phyloP scores from a whole-genome alignment of 2,329 filamentous ascomycete genomes.

The Ceratocystis destructans region DNA sequence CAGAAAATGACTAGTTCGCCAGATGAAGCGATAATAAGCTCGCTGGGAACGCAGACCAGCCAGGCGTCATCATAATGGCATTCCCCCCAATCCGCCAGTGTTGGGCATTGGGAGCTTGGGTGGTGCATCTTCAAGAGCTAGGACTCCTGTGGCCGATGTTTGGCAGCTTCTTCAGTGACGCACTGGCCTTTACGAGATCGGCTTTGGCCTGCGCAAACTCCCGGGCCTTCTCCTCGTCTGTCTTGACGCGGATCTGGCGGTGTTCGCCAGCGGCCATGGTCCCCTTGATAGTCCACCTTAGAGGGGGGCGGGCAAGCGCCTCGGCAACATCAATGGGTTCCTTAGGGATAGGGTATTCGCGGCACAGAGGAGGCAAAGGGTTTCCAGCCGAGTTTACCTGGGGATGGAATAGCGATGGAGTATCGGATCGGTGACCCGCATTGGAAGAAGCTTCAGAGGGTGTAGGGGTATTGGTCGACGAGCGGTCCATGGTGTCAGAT shows the following conservation, averaged over 20 bases:
- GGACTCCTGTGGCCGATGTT: background rate
- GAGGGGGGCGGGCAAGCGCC: constrained; percentile 32
- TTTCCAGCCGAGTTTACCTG: constrained; percentile 20
- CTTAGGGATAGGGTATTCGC: constrained; percentile 31
- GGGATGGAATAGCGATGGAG: background rate
- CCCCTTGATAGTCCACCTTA: constrained; percentile 31
- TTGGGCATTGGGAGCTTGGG: background rate
- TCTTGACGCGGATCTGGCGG: constrained; percentile 21
- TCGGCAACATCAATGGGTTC: constrained; percentile 31
- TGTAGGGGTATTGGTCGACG: constrained; percentile 18
- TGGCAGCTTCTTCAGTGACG: background rate
- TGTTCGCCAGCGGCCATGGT: constrained; percentile 25
- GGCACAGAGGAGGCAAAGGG: constrained; percentile 27
- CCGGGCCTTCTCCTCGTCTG: constrained; percentile 27
- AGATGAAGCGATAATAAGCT: background rate
- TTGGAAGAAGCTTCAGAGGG: constrained; percentile 10
- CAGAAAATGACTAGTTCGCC: background rate
- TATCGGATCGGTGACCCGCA: background rate
- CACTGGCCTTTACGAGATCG: constrained; percentile 31
- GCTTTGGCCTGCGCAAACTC: constrained; percentile 36
- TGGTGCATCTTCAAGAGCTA: background rate
- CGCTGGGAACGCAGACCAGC: background rate
- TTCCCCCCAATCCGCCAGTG: background rate
- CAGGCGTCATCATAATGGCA: no score
- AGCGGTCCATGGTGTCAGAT: background rate